phyloP scores from a whole-genome alignment of 148 eudicot species.

The Beta vulgaris region DNA sequence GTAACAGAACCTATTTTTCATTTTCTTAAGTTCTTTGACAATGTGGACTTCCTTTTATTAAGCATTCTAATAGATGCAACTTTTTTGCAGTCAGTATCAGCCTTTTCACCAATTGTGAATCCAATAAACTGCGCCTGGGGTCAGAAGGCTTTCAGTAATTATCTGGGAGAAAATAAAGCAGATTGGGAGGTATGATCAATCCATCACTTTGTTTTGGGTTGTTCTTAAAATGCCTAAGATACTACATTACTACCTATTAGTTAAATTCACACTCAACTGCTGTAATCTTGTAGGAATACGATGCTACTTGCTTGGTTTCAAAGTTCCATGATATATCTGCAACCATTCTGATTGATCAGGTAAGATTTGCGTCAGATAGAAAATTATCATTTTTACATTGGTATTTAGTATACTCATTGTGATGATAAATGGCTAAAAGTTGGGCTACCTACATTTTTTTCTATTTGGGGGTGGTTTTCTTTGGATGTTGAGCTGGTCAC shows the following conservation, averaged over 20 bases:
- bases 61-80: slow-evolving; percentile 2
- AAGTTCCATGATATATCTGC: slow-evolving; percentile 65
- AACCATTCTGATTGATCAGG: slow-evolving; percentile 94
- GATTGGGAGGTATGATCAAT: slow-evolving; percentile 73
- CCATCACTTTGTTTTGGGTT: slow-evolving; percentile 7
- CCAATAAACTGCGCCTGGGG: slow-evolving; percentile 98
- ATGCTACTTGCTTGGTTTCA: slow-evolving; percentile 77
- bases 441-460: too few species aligned
- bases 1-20: background rate
- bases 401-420: too few species aligned
- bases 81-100: slow-evolving; percentile 78
- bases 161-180: slow-evolving; percentile 75
- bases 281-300: slow-evolving; percentile 70
- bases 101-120: slow-evolving; percentile 82
- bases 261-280: too few species aligned
- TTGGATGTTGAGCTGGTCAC: too few species aligned
- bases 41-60: background rate
- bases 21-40: background rate
- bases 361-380: slow-evolving; percentile 21
- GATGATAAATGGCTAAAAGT: too few species aligned
- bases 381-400: too few species aligned
- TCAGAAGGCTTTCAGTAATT: slow-evolving; percentile 91
- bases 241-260: too few species aligned
- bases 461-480: too few species aligned
- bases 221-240: background rate